Percentiles rank a stretch among this genome's conserved stretches.
Conservation (phyloP, 208 protist species). For the Acanthamoeba rhysodes region DNA sequence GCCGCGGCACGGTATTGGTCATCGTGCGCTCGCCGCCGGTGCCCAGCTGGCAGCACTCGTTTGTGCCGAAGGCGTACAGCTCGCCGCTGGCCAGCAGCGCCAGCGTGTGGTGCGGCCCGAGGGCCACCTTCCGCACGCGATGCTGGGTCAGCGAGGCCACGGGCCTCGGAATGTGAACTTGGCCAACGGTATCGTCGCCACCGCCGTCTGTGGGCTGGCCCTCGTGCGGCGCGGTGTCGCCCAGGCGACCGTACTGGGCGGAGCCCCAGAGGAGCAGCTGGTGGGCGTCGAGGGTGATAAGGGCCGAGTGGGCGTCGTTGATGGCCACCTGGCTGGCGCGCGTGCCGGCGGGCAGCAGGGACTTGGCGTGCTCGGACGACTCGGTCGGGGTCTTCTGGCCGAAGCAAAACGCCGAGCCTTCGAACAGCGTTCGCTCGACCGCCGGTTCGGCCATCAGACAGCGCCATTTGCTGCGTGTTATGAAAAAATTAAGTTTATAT, state of each 20-base stretch:
- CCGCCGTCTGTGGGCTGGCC: neutral
- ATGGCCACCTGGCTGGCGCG: neutral
- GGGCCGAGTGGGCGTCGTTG: neutral
- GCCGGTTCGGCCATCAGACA: neutral
- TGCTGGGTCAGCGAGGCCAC: neutral
- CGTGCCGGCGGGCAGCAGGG: neutral
- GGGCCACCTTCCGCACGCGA: neutral
- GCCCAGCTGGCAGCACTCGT: conserved; percentile 50
- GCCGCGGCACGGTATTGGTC: neutral
- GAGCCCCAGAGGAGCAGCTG: conserved; percentile 19
- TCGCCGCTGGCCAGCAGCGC: neutral
- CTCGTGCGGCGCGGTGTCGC: neutral
- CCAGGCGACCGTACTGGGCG: conserved; percentile 42
- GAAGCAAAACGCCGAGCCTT: neutral
- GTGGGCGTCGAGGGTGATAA: neutral
- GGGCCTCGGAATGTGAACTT: neutral
- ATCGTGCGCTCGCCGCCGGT: neutral
- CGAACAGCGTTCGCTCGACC: neutral
- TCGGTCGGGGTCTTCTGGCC: neutral
- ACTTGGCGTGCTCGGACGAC: neutral
- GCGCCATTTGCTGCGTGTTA: neutral
- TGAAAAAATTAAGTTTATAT: neutral
- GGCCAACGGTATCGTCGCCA: neutral
- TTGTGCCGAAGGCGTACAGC: conserved; percentile 31
- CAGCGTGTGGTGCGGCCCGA: conserved; percentile 11